Evolutionary conservation across 2,329 filamentous ascomycete genomes (phyloP).

Genomic region (Fusarium dlaminii): DNA sequence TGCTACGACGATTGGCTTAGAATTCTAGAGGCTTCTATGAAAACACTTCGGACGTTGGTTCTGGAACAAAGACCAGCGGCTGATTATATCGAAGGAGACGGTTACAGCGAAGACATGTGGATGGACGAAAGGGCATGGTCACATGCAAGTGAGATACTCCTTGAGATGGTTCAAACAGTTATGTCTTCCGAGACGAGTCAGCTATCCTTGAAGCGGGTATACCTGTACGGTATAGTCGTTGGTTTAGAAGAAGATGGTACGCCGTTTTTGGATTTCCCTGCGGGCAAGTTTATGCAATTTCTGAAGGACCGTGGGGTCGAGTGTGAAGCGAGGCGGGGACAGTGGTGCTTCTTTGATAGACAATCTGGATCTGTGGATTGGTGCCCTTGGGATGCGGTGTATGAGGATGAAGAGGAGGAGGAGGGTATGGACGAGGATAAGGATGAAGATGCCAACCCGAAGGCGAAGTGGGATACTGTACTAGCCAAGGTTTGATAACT

Average conservation of each 20-base stretch:
- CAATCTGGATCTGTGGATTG: not conserved
- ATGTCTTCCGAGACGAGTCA: not conserved
- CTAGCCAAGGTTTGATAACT: not conserved
- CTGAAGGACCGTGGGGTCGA: not conserved
- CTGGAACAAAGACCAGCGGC: conserved; percentile 5
- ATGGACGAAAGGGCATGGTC: not conserved
- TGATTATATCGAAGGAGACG: not conserved
- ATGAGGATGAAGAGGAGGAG: not conserved
- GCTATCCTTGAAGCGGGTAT: not conserved
- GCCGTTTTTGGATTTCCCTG: not conserved
- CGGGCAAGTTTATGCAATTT: not conserved
- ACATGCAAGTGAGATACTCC: not conserved
- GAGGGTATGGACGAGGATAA: not conserved
- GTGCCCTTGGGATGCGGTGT: not conserved
- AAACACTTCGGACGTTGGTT: not conserved
- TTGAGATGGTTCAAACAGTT: not conserved
- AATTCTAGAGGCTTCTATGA: not conserved
- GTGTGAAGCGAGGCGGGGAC: conserved; percentile 20
- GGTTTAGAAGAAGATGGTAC: fast-evolving
- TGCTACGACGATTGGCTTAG: not conserved
- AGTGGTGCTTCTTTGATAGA: conserved; percentile 21
- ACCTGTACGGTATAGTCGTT: conserved; percentile 9
- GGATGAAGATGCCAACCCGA: not conserved
- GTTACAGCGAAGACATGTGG: not conserved
- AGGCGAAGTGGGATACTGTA: not conserved